Evolutionary conservation across 2,329 filamentous ascomycete species (phyloP), one percentile per base, ranked within the genome.

Genomic region (Epichloe sp.): DNA sequence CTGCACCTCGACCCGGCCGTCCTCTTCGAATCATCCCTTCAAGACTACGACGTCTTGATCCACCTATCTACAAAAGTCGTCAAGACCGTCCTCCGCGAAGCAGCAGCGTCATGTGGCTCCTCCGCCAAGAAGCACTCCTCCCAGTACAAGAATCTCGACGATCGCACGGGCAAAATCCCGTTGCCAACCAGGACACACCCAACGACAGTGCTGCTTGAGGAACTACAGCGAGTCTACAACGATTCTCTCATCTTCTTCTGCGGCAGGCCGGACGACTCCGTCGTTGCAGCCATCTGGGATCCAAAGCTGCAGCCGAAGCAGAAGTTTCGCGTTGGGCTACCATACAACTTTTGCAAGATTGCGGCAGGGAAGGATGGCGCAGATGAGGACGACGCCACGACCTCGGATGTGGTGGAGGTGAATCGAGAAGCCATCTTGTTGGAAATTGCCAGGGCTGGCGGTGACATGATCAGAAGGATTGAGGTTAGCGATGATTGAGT

Each of bases 11-110:
- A 83, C 46, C 59, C 64, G 3, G 40, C 57, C 2, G 53, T 57
- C 26, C 74, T 97, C 8, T 97, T 97, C 68, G 72, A 77, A n/a
- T 75, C 85, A 3, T 79, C 83, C 0, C 72, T 88, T 5, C 67
- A 68, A 10, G 89, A 95, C 57, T 98, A 90, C 65, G 88, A 97
- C 64, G 84, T 97, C 56, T 70, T 91, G n/a, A 72, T 98, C 50
- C 79, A 84, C 61, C 71, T 97, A 19, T 77, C 79, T 15, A 57
- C 74, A 35, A 80, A 77, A 57, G 70, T 70, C 47, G 63, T 78
- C 44, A 71, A 71, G 60, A 55, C 62, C 55, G 60, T 73, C 31
- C 52, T 67, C 59, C 63, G 67, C 59, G 69, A 70, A 46, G 63
- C 65, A 38, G 65, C 66, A 48, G 59, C n/a, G 15, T 19, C 23